Evolutionary conservation across 2,329 filamentous ascomycete species (phyloP), one percentile per base, ranked within the genome.

Genomic region (Diaporthe capsici): DNA sequence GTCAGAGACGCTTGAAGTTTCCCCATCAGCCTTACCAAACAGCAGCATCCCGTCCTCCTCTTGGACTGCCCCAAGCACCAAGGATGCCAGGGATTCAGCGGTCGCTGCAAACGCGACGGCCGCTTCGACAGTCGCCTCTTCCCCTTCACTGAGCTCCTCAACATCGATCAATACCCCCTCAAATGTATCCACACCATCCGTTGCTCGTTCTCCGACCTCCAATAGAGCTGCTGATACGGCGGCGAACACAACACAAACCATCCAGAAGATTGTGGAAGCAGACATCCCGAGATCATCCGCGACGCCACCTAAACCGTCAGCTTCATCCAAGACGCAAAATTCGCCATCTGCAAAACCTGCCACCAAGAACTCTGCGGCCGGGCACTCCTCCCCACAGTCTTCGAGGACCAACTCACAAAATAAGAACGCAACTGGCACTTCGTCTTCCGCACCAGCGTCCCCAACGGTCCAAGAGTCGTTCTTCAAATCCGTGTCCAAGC

Each of bases 401-500:
- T 61, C 55, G n/a, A 58, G 60, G 20, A 61, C 67, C 39, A 65
- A 42, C 37, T 22, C 65, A 4, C 71, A 75, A 44, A 68, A 75
- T 44, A 77, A 65, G 25, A 75, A 58, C 31, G 15, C 76, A 22
- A 75, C 71, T 61, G 58, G 28, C 47, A 71, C 74, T 7, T 73
- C 77, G 5, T 75, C 78, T 28, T 58, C 78, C 3, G 63, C 67
- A 15, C 39, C 78, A 28, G 84, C 93, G 1, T 90, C 92, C 0
- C 96, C 96, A 2, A 95, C 96, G 0, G 97, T 97, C 1, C 97
- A 99, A 83, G 97, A 99, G 82, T 97, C 94, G 2, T 98, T 99
- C 84, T 99, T 98, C 89, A 98, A 98, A 83, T 95, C 95, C 5
- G 93, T 98, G 12, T 95, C 96, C 78, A 98, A 98, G 84, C 94